Evolutionary conservation across 2,329 filamentous ascomycete genomes (phyloP).

Genomic region (Calonectria montana): DNA sequence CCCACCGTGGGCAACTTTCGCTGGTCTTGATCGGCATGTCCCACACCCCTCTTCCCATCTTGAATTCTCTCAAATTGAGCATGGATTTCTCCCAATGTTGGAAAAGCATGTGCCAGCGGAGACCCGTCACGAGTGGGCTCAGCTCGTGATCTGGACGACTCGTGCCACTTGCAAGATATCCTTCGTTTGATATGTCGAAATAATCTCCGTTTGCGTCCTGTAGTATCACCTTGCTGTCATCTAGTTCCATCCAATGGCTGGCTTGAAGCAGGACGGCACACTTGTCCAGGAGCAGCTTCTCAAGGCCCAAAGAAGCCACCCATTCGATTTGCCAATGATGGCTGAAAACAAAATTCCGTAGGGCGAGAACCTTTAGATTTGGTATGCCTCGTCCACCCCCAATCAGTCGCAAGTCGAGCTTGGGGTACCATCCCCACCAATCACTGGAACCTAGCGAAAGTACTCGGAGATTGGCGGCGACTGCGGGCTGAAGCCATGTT

Average conservation of each 20-base stretch:
- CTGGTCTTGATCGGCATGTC: not conserved
- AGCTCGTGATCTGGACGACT: not conserved
- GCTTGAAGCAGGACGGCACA: not conserved
- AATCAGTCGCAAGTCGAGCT: not conserved
- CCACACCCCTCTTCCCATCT: not conserved
- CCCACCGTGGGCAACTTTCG: not conserved
- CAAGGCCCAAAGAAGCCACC: not conserved
- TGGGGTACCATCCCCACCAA: slow-evolving; percentile 4
- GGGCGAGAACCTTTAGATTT: not conserved
- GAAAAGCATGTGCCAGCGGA: not conserved
- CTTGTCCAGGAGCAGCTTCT: not conserved
- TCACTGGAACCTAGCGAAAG: not conserved
- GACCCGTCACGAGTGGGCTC: not conserved
- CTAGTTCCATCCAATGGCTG: not conserved
- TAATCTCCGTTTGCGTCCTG: not conserved
- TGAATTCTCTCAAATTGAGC: not conserved
- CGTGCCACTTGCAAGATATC: not conserved
- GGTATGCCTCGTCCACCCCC: not conserved
- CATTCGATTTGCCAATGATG: slow-evolving; percentile 2
- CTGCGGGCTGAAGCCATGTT: not conserved
- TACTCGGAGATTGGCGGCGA: not conserved
- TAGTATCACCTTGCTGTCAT: not conserved
- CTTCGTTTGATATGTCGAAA: not conserved
- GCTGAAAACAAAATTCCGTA: slow-evolving; percentile 2
- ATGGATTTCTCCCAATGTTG: not conserved